These are phyloP conservation scores for Alternaria atra DNA, from an alignment of 2,329 filamentous ascomycete species.

Conservation along the genomic window DNA sequence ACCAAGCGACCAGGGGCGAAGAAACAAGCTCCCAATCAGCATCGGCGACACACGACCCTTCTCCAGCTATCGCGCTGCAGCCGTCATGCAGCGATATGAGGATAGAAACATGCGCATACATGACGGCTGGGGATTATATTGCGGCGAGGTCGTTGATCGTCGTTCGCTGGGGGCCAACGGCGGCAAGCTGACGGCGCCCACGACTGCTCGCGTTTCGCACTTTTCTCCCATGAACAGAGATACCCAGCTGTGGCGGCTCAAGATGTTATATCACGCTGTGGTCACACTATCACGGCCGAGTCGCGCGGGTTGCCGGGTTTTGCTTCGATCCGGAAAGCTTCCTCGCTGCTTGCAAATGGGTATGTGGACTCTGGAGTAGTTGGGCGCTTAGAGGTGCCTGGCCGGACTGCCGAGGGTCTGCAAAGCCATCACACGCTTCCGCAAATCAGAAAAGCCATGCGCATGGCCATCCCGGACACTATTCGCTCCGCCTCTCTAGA, in stretches of 20 bases:
- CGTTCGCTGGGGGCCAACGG: constrained; percentile 5
- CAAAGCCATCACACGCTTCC: constrained; percentile 36
- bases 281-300: constrained; percentile 41
- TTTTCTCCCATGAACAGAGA: background rate
- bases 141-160: constrained; percentile 17
- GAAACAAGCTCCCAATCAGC: constrained; percentile 30
- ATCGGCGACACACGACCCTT: constrained; percentile 7
- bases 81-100: constrained; percentile 24
- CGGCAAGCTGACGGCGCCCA: constrained; percentile 22
- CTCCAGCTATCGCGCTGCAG: constrained; percentile 9
- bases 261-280: constrained; percentile 31
- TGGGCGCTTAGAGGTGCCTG: constrained; percentile 43
- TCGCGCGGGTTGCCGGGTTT: constrained; percentile 22
- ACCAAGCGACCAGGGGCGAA: constrained; percentile 24
- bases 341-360: constrained; percentile 14
- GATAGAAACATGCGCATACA: constrained; percentile 18
- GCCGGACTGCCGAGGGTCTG: constrained; percentile 24
- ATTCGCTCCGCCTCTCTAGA: constrained; percentile 34
- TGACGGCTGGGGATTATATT: constrained; percentile 17
- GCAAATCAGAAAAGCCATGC: constrained; percentile 28
- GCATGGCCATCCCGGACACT: constrained; percentile 26
- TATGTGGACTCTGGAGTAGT: constrained; percentile 26
- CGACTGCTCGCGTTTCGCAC: background rate
- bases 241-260: constrained; percentile 8
- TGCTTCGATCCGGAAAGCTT: constrained; percentile 3